These are phyloP conservation scores for Kodamaea alishanica DNA, from an alignment of 1,139 yeast species.

Conservation along the genomic window DNA sequence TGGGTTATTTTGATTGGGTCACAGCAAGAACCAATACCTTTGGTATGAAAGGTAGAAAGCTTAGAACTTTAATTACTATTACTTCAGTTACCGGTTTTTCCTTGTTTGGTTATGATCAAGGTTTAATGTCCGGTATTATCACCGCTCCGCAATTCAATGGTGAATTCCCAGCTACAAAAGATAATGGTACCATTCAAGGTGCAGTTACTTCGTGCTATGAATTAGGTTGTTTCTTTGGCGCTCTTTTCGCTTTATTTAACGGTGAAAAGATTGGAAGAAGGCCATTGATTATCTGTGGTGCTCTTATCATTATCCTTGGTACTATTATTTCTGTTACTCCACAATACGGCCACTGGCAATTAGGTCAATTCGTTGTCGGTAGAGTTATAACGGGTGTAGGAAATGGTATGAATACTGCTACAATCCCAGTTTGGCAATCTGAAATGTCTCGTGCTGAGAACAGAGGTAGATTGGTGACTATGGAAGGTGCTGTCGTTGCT, in stretches of 20 bases:
- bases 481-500: slow-evolving; percentile 70
- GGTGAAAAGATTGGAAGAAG: slow-evolving; percentile 71
- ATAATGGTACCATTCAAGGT: slow-evolving; percentile 48
- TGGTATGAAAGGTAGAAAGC: slow-evolving; percentile 48
- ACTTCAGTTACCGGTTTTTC: slow-evolving; percentile 66
- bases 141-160: slow-evolving; percentile 56
- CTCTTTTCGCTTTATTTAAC: slow-evolving; percentile 55
- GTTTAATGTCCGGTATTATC: slow-evolving; percentile 70
- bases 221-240: slow-evolving; percentile 75
- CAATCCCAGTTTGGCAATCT: slow-evolving; percentile 79
- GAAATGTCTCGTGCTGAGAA: slow-evolving; percentile 70
- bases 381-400: slow-evolving; percentile 79
- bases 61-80: slow-evolving; percentile 46
- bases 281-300: slow-evolving; percentile 56
- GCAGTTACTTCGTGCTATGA: slow-evolving; percentile 71
- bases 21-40: slow-evolving; percentile 37
- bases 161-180: slow-evolving; percentile 54
- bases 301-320: slow-evolving; percentile 59
- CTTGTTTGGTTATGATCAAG: slow-evolving; percentile 76
- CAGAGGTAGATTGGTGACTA: slow-evolving; percentile 67
- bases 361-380: slow-evolving; percentile 71
- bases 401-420: slow-evolving; percentile 73
- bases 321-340: slow-evolving; percentile 61
- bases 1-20: slow-evolving; percentile 12
- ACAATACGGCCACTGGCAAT: slow-evolving; percentile 43